Percentiles rank a stretch among this genome's conserved stretches.
Conservation (phyloP, 2,329 filamentous ascomycete species). For the Trichoderma polysporum region DNA sequence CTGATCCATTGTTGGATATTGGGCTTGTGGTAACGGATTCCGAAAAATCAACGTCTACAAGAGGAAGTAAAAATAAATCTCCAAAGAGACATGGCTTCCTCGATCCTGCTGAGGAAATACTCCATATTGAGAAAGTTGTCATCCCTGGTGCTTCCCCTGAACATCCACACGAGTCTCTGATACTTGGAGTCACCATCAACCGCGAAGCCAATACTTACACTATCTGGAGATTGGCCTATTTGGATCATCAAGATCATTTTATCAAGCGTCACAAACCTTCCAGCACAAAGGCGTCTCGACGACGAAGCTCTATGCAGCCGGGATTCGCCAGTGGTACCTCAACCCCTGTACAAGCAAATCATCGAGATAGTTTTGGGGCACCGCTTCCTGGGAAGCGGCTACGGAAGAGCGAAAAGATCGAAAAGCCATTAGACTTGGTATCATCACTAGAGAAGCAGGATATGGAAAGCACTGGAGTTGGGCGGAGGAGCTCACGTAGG, state of each 20-base stretch:
- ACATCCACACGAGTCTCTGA: conserved; percentile 52
- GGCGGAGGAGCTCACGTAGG: conserved; percentile 65
- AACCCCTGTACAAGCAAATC: conserved; percentile 69
- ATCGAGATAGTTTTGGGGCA: conserved; percentile 75
- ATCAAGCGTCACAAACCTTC: conserved; percentile 47
- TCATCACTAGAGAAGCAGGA: conserved; percentile 69
- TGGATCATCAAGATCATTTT: conserved; percentile 63
- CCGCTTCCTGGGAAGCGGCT: conserved; percentile 53
- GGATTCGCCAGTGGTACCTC: conserved; percentile 70
- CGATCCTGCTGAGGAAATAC: conserved; percentile 74
- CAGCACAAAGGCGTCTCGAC: conserved; percentile 48
- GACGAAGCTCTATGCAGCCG: conserved; percentile 65
- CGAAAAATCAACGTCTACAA: conserved; percentile 39
- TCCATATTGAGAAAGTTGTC: conserved; percentile 72
- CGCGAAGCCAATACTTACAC: conserved; percentile 73
- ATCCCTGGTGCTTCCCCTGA: conserved; percentile 48
- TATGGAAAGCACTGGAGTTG: conserved; percentile 51
- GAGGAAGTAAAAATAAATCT: conserved; percentile 33
- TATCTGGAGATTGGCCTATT: conserved; percentile 80
- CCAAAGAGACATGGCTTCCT: conserved; percentile 56
- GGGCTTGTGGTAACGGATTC: conserved; percentile 72
- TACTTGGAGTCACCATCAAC: conserved; percentile 80
- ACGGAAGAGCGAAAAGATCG: conserved; percentile 52
- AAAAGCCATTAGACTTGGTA: conserved; percentile 61
- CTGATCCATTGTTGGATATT: conserved; percentile 81